These are phyloP conservation scores for Benincasa hispida DNA, from an alignment of 306 rosid genomes.

Conservation along the genomic window DNA sequence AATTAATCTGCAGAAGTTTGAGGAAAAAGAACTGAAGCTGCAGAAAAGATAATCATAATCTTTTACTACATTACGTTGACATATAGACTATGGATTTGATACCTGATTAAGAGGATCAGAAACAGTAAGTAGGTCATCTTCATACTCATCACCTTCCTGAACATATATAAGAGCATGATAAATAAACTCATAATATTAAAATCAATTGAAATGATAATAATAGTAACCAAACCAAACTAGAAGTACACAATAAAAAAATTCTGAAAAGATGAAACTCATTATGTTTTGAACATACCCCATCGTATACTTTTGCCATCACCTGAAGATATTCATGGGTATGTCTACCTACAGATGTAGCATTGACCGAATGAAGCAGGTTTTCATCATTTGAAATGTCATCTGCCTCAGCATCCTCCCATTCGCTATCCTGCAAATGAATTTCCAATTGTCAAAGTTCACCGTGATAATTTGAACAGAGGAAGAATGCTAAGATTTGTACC, in stretches of 20 bases:
- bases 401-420: constrained; percentile 79
- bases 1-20: constrained; percentile 46
- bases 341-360: constrained; percentile 40
- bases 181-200: not conserved
- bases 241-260: not conserved
- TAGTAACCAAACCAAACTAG: not conserved
- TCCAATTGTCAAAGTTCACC: not conserved
- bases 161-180: constrained; percentile 12
- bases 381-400: constrained; percentile 34
- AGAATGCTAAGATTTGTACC: constrained; percentile 20
- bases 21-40: not conserved
- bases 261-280: not conserved
- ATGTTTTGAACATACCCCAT: constrained; percentile 41
- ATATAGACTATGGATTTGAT: not conserved
- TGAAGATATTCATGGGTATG: constrained; percentile 63
- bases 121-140: constrained; percentile 52
- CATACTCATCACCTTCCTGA: constrained; percentile 75
- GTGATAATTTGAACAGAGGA: not conserved
- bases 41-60: not conserved
- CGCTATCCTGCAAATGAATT: constrained; percentile 56
- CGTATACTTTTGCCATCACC: constrained; percentile 69
- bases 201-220: not conserved
- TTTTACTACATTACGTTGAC: not conserved
- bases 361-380: constrained; percentile 36
- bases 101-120: constrained; percentile 93